Evolutionary conservation across 371 early-diverging fungal species (phyloP), one percentile per base, ranked within the genome.

Genomic region (Mucor sp.): DNA sequence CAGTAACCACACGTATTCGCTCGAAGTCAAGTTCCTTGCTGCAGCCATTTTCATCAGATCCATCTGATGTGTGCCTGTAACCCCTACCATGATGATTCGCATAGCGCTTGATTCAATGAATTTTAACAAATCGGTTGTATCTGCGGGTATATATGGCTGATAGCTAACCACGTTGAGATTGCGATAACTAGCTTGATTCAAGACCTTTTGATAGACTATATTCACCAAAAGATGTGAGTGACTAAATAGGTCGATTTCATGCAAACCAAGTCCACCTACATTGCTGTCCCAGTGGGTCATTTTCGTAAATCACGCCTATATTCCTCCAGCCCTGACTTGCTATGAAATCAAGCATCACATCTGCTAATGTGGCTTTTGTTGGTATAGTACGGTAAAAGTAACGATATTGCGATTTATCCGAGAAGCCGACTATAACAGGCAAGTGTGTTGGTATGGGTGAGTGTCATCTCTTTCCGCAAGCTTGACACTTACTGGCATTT

Each of bases 371-470:
- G 8, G 75, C 63, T 17, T 76, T 74, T 15, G 85, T 80, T 7
- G 84, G 80, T 27, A 83, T 79, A 3, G 85, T 85, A 21, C 85
- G 76, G 62, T 75, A 85, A 65, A 85, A 82, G 41, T 82, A 79
- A 21, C 70, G 66, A 37, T 70, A 81, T 48, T 71, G 71, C 0
- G 71, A 63, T 64, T 74, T 73, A 58, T 77, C 79, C 17, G 76
- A 80, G 25, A 85, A 75, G 6, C 76, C 72, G 37, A 72, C 80
- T 80, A 53, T 37, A n/a, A 19, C 17, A 33, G 12, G 56, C 0
- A 5, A 30, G 19, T 56, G 17, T 32, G 30, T 57, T 30, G 6
- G 6, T 19, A 33, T n/a, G 57, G 27, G 15, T 25, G 12, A 8
- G 8, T 47, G n/a, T 3, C 21, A 21, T 41, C 58, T 58, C 48